phyloP scores from a whole-genome alignment of 768 basidiomycete genomes.

The Tylopilus sp. region DNA sequence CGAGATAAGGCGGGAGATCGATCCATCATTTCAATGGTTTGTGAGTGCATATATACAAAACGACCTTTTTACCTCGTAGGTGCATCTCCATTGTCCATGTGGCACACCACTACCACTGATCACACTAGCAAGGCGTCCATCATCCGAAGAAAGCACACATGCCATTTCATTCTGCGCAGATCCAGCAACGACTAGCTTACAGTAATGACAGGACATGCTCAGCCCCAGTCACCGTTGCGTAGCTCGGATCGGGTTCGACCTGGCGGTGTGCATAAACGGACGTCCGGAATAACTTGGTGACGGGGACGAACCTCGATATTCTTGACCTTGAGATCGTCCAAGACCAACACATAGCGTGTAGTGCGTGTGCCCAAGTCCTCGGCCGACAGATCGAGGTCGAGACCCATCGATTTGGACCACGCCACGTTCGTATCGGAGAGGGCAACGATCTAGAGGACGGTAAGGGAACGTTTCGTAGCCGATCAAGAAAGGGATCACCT shows the following conservation, averaged over 20 bases:
- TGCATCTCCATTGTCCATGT: too few species aligned
- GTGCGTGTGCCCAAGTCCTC: constrained; percentile 57
- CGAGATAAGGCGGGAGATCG: too few species aligned
- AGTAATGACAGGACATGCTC: constrained; percentile 11
- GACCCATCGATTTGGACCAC: constrained; percentile 55
- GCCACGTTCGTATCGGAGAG: constrained; percentile 52
- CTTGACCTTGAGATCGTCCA: constrained; percentile 69
- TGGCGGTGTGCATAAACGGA: background rate
- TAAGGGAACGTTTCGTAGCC: constrained; percentile 1
- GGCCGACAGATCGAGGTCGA: constrained; percentile 49
- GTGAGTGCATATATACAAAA: too few species aligned
- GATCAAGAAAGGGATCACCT: constrained; percentile 42
- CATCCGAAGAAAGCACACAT: too few species aligned
- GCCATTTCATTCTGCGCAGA: too few species aligned
- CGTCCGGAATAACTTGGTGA: background rate
- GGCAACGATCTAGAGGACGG: constrained; percentile 46
- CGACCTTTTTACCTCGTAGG: too few species aligned
- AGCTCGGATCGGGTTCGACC: constrained; percentile 13
- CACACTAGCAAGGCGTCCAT: too few species aligned
- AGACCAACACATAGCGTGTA: constrained; percentile 56
- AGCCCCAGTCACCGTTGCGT: constrained; percentile 10
- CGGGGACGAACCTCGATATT: constrained; percentile 50
- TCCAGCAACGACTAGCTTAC: constrained; percentile 2
- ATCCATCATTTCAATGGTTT: too few species aligned
- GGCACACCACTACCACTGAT: too few species aligned